Evolutionary conservation across 495 filamentous ascomycete species (phyloP), one percentile per base, ranked within the genome.

Genomic region (Daldinia decipiens): DNA sequence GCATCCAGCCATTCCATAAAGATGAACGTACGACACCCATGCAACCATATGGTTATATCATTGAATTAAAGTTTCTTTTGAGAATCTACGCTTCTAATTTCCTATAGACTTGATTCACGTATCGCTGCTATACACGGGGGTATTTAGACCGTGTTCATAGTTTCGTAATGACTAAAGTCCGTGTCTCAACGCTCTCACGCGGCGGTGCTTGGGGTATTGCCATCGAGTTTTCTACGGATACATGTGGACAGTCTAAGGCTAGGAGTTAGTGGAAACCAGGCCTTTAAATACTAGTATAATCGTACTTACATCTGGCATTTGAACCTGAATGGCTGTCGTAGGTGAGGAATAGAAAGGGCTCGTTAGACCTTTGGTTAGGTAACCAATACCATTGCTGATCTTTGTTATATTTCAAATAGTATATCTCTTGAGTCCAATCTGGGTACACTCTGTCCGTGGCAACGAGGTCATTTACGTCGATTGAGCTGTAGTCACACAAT

Each of bases 361-460:
- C 55, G 24, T 53, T 36, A 17, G 55, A 59, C 5, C 32, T 31
- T 40, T 59, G 63, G 11, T 66, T 53, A 3, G 55, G 63, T n/a
- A 66, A 12, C 63, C 63, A 66, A 59, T 66, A 66, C 54, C 63
- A 59, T 3, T 32, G 63, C 5, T 66, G 55, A 1, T 34, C 19
- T 17, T 58, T 43, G 17, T 66, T 59, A 12, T 59, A 32, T 26
- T 66, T 66, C 24, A 59, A 50, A 3, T 59, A 59, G 55, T 66
- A 66, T 31, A 66, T 53, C 34, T 66, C 63, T 26, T 66, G 63
- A 19, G 27, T 59, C 63, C 55, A 66, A 13, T 47, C 39, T 17
- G 55, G 63, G 52, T 59, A 66, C 19, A 66, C 45, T 9, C 63
- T 59, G 11, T 66, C 54, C n/a, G 55, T 66, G 9, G 63, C 63